These are phyloP conservation scores for Rickenella mellea DNA, from an alignment of 768 basidiomycete genomes.

Conservation along the genomic window DNA sequence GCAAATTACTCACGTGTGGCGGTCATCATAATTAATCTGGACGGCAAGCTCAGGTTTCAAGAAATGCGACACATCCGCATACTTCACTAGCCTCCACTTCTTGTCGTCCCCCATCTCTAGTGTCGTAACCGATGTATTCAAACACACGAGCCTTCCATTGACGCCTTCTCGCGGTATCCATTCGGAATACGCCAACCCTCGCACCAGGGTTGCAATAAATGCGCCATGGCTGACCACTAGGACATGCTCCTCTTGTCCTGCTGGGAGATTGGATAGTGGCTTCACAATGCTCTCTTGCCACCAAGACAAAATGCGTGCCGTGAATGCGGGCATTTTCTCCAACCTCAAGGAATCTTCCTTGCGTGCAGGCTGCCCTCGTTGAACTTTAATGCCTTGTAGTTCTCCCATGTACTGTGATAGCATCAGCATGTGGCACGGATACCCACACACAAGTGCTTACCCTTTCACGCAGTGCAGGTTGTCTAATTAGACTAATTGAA, in stretches of 20 bases:
- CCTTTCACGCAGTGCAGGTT: constrained; percentile 51
- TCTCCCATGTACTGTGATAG: constrained; percentile 46
- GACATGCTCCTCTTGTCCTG: constrained; percentile 26
- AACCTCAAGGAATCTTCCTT: not conserved
- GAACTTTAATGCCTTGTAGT: constrained; percentile 36
- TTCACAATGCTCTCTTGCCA: constrained; percentile 42
- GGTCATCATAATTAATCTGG: too few relatives aligned
- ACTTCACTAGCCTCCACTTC: constrained; percentile 36
- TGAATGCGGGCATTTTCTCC: constrained; percentile 33
- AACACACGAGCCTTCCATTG: constrained; percentile 23
- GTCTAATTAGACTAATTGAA: constrained; percentile 29
- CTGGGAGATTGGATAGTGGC: constrained; percentile 12
- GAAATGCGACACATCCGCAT: constrained; percentile 49
- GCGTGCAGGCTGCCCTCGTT: not conserved
- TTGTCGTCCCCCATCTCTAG: constrained; percentile 39
- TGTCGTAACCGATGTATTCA: constrained; percentile 49
- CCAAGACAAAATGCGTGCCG: constrained; percentile 46
- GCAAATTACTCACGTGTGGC: too few relatives aligned
- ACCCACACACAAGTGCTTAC: constrained; percentile 28
- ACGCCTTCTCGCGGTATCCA: constrained; percentile 19
- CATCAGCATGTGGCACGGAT: not conserved
- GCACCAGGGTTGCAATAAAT: constrained; percentile 45
- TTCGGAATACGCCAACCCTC: constrained; percentile 28
- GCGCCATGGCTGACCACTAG: constrained; percentile 64
- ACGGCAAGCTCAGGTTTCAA: constrained; percentile 15